phyloP scores from a whole-genome alignment of 352 stramenopile genomes.

The Phytophthora cactorum region DNA sequence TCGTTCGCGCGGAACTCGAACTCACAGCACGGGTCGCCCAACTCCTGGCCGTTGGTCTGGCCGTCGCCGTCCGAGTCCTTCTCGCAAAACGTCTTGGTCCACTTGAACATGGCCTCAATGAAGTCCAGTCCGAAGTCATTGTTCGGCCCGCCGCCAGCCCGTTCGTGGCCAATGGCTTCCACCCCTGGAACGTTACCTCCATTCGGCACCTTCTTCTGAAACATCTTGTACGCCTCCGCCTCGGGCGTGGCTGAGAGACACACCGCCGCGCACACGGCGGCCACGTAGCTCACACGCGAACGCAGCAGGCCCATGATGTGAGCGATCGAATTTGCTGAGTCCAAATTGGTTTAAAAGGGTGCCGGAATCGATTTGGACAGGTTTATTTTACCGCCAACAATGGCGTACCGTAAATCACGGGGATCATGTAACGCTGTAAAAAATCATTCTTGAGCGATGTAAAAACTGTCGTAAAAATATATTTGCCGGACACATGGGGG shows the following conservation, averaged over 20 bases:
- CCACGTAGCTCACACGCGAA: neutral
- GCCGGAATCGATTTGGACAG: too few species aligned
- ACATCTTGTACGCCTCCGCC: slow-evolving; percentile 26
- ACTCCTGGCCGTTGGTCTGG: slow-evolving; percentile 36
- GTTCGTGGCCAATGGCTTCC: slow-evolving; percentile 38
- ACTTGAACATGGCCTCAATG: slow-evolving; percentile 36
- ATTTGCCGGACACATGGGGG: too few species aligned
- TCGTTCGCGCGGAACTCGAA: slow-evolving; percentile 44
- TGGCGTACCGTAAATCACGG: too few species aligned
- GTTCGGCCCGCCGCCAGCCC: slow-evolving; percentile 29
- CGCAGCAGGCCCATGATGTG: slow-evolving; percentile 4
- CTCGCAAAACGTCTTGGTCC: slow-evolving; percentile 56
- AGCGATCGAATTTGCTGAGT: too few species aligned
- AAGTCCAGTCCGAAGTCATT: slow-evolving; percentile 63
- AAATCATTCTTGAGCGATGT: too few species aligned
- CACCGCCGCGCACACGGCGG: neutral
- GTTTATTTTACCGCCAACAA: too few species aligned
- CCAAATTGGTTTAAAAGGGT: too few species aligned
- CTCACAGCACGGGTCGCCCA: slow-evolving; percentile 55
- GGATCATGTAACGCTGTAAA: too few species aligned
- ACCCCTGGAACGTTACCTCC: slow-evolving; percentile 40
- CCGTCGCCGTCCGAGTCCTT: slow-evolving; percentile 38
- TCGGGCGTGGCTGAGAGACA: neutral
- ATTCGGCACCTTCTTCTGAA: slow-evolving; percentile 38
- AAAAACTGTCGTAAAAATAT: too few species aligned